phyloP scores from a whole-genome alignment of 768 basidiomycete genomes.

The Podaxis sp. region DNA sequence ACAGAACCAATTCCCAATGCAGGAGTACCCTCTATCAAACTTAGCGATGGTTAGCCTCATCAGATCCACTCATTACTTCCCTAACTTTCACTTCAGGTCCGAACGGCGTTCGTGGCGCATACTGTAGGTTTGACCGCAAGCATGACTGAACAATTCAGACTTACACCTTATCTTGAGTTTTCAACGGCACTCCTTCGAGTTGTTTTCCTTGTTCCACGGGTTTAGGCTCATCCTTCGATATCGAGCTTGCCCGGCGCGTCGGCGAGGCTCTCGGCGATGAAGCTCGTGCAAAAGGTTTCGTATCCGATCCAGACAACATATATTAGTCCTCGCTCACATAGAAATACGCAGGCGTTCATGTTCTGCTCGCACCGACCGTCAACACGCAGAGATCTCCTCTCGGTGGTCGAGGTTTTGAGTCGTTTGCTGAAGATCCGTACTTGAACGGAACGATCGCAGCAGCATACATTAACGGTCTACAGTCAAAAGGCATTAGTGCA shows the following conservation, averaged over 20 bases:
- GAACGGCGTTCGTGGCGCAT: slow-evolving; percentile 47
- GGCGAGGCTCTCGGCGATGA: slow-evolving; percentile 55
- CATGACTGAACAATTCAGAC: slow-evolving; percentile 34
- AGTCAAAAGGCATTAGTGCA: slow-evolving; percentile 54
- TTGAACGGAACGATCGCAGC: slow-evolving; percentile 55
- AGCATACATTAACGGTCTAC: slow-evolving; percentile 61
- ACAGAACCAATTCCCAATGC: slow-evolving; percentile 39
- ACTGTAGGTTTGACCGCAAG: slow-evolving; percentile 35
- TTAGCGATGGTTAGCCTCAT: slow-evolving; percentile 41
- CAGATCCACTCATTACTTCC: not conserved
- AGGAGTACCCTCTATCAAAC: slow-evolving; percentile 38
- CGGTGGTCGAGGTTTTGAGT: slow-evolving; percentile 59
- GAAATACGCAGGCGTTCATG: slow-evolving; percentile 33
- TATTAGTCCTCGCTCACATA: not conserved
- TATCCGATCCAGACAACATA: not conserved
- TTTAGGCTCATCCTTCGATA: slow-evolving; percentile 54
- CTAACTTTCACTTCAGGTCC: slow-evolving; percentile 31
- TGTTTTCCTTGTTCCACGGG: slow-evolving; percentile 60
- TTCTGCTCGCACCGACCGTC: slow-evolving; percentile 61
- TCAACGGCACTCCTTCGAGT: slow-evolving; percentile 53
- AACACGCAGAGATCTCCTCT: slow-evolving; percentile 63
- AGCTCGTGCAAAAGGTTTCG: slow-evolving; percentile 42
- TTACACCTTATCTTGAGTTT: slow-evolving; percentile 35
- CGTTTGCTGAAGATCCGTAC: slow-evolving; percentile 61
- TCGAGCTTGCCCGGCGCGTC: slow-evolving; percentile 42